Conservation (phyloP, 1,284 basidiomycete genomes). For the Cystobasidium sp. region DNA sequence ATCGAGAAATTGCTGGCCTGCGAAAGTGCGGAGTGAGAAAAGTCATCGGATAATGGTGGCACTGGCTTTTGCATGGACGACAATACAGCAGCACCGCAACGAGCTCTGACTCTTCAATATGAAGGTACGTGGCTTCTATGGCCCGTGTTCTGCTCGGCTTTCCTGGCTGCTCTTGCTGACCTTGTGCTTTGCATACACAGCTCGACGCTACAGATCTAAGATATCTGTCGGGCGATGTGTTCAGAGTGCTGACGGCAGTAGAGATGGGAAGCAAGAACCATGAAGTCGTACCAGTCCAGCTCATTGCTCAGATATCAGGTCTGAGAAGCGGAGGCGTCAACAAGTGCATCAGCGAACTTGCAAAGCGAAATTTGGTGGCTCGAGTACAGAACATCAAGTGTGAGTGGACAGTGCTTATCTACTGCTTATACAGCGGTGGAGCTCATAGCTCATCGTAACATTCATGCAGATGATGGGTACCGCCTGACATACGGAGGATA, state of each 20-base stretch:
- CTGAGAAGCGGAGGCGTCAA: conserved; percentile 89
- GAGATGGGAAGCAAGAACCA: conserved; percentile 99
- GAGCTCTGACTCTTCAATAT: background rate
- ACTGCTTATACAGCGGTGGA: background rate
- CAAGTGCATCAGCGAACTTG: conserved; percentile 85
- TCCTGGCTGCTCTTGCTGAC: background rate
- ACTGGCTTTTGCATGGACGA: background rate
- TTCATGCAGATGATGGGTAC: conserved; percentile 84
- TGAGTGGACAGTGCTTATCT: conserved; percentile 55
- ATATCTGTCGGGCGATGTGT: conserved; percentile 90
- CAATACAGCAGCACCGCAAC: background rate
- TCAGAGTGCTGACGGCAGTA: conserved; percentile 89
- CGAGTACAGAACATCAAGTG: conserved; percentile 90
- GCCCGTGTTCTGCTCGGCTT: too few species aligned
- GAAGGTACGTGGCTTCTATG: background rate
- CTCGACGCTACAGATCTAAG: conserved; percentile 92
- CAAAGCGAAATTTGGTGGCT: conserved; percentile 87
- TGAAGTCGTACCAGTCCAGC: conserved; percentile 84
- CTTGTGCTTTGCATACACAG: conserved; percentile 54
- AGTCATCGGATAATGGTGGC: conserved; percentile 6
- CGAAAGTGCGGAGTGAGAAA: background rate
- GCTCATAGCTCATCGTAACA: background rate
- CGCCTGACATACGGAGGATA: conserved; percentile 96
- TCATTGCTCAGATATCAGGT: conserved; percentile 90
- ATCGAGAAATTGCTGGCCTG: conserved; percentile 1